A percentile compares a stretch with the other conserved stretches of the same genome.
Conservation (phyloP, 441 rosid species). For the Gossypium trilobum region DNA sequence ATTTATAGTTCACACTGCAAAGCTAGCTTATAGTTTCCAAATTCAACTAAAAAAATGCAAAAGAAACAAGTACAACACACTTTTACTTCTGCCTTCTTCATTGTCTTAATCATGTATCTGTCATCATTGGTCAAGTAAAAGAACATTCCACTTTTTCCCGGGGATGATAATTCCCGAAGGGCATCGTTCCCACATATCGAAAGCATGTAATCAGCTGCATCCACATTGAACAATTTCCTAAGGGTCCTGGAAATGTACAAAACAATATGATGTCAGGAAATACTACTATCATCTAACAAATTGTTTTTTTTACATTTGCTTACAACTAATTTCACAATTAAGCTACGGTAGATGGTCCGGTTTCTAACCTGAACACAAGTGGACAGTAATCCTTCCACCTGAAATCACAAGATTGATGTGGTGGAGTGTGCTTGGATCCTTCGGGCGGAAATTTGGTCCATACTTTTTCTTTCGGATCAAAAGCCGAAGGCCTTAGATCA, state of each 20-base stretch:
- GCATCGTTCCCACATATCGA: slow-evolving; percentile 94
- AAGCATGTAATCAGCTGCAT: slow-evolving; percentile 92
- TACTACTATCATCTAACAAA: background rate
- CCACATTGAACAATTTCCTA: slow-evolving; percentile 81
- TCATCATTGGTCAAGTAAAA: slow-evolving; percentile 89
- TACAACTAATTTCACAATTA: background rate
- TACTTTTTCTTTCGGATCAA: slow-evolving; percentile 87
- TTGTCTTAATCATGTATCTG: slow-evolving; percentile 90
- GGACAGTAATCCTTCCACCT: slow-evolving; percentile 99
- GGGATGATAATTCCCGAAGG: slow-evolving; percentile 92
- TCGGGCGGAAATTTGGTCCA: slow-evolving; percentile 99
- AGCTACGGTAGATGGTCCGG: background rate
- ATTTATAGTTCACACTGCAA: background rate
- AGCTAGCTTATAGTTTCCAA: background rate
- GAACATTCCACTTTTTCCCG: slow-evolving; percentile 96
- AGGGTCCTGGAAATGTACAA: slow-evolving; percentile 55
- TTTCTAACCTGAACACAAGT: slow-evolving; percentile 74
- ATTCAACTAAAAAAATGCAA: background rate
- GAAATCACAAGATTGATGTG: slow-evolving; percentile 90
- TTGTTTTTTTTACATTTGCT: background rate
- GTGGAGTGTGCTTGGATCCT: slow-evolving; percentile 92
- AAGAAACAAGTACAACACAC: slow-evolving; percentile 25
- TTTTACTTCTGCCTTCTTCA: slow-evolving; percentile 97
- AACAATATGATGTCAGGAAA: background rate
- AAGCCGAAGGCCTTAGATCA: slow-evolving; percentile 78